Base-by-base conservation (phyloP, 768 basidiomycete genomes). In the Lentinula sp. region DNA sequence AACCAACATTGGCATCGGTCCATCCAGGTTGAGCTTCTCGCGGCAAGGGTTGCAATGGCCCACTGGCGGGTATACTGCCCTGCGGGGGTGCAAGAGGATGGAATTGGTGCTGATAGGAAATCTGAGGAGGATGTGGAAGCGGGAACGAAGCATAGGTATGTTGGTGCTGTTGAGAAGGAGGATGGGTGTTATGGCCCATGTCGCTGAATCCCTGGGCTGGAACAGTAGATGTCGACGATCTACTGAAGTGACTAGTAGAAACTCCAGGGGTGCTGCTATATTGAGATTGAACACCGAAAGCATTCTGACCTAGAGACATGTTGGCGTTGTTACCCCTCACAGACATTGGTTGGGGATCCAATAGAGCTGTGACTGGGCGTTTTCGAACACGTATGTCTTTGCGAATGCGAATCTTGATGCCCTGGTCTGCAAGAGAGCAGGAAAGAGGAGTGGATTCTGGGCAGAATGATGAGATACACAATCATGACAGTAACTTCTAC, bases 321-420 rank as follows among this genome's bases (percentile, higher is more conserved):
- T 56, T 15, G 61, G 45, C 34, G 3, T 21, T 37, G 18, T 54
- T 56, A 21, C 23, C 70, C 21, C 46, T 48, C 66, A 0, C 66
- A 64, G 49, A 65, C 39, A 65, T 65, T 53, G 65, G 64, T 32
- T 65, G 63, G 56, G 52, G 59, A 34, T 62, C 55, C 50, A 62
- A 39, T 16, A 32, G 57, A 31, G 50, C 62, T 43, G 54, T 76
- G 75, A 32, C 32, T 28, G 86, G 83, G 10, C 86, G 78, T 70
- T 92, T 93, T 64, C 92, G 83, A 28, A 90, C 87, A 1, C 92
- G 86, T 39, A 94, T 92, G 62, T 95, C 93, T 72, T 95, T 95
- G 39, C 94, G 84, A 57, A 95, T 95, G 34, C 93, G 87, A 58
- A 96, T 95, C 74, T 95, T 96, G 74, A 95, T 93, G 23, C 94